Percentiles rank a stretch among this genome's conserved stretches.
Evolutionary conservation across 1,284 basidiomycete species (phyloP).

Genomic region (Coniophora puteana): DNA sequence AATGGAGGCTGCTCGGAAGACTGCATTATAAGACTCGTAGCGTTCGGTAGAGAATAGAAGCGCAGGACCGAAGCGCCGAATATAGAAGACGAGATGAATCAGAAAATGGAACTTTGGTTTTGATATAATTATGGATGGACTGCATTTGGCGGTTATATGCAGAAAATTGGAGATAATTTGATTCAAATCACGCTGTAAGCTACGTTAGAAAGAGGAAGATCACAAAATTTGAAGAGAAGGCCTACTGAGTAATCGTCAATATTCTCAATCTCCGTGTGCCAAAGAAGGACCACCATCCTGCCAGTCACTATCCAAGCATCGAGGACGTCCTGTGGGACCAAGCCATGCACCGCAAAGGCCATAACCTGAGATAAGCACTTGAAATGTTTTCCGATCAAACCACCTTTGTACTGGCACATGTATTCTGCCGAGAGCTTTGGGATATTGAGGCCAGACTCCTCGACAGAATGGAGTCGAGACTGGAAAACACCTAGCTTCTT

Average conservation of each 20-base stretch:
- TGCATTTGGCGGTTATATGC: not conserved
- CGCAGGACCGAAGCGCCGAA: constrained; percentile 4
- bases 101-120: constrained; percentile 12
- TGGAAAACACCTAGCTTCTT: constrained; percentile 12
- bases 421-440: not conserved
- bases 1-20: constrained; percentile 9
- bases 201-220: constrained; percentile 8
- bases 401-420: constrained; percentile 17
- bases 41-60: constrained; percentile 12
- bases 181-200: constrained; percentile 3
- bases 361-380: constrained; percentile 23
- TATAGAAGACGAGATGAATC: constrained; percentile 1
- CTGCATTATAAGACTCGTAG: no score
- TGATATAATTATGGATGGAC: constrained; percentile 12
- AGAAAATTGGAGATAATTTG: constrained; percentile 9
- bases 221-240: constrained; percentile 10
- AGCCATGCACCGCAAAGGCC: constrained; percentile 19
- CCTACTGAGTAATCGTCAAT: constrained; percentile 9
- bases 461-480: constrained; percentile 17
- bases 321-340: constrained; percentile 6
- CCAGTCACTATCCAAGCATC: constrained; percentile 8
- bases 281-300: constrained; percentile 7
- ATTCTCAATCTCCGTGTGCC: constrained; percentile 10
- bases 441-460: not conserved
- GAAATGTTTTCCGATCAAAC: constrained; percentile 28